Conservation (phyloP, 169 alveolate genomes). For the Neospora caninum region DNA sequence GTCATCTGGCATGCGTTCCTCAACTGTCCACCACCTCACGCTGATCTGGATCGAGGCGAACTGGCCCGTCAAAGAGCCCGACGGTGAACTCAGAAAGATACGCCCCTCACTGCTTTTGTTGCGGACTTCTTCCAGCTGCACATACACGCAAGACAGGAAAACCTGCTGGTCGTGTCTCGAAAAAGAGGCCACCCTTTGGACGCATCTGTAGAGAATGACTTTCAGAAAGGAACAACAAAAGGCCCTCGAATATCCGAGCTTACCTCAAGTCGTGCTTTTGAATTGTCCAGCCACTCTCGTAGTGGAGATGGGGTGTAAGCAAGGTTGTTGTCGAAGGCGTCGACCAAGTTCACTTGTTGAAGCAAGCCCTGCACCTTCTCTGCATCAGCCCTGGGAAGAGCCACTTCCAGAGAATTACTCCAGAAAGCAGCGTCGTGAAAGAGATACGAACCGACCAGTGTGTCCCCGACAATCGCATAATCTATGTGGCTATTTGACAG, state of each 20-base stretch:
- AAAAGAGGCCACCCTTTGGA: neutral
- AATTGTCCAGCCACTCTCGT: neutral
- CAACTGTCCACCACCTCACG: neutral
- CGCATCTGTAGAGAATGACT: too few relatives aligned
- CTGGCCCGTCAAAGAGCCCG: neutral
- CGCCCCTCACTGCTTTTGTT: neutral
- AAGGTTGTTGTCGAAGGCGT: neutral
- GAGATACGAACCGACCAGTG: slow-evolving; percentile 18
- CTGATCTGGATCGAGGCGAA: neutral
- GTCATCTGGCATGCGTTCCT: neutral
- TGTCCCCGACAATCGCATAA: neutral
- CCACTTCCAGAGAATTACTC: neutral
- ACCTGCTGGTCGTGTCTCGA: neutral
- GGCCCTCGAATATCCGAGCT: neutral
- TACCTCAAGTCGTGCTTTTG: neutral
- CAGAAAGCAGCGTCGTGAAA: neutral
- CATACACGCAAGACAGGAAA: neutral
- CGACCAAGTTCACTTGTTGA: neutral
- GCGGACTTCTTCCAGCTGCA: neutral
- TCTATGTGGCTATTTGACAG: neutral
- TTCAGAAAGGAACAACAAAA: too few relatives aligned
- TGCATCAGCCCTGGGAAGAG: neutral
- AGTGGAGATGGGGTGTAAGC: neutral
- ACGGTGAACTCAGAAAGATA: neutral
- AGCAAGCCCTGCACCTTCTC: neutral